Evolutionary conservation across 78 protist species (phyloP).

Genomic region (Planoprotostelium fungivorum): DNA sequence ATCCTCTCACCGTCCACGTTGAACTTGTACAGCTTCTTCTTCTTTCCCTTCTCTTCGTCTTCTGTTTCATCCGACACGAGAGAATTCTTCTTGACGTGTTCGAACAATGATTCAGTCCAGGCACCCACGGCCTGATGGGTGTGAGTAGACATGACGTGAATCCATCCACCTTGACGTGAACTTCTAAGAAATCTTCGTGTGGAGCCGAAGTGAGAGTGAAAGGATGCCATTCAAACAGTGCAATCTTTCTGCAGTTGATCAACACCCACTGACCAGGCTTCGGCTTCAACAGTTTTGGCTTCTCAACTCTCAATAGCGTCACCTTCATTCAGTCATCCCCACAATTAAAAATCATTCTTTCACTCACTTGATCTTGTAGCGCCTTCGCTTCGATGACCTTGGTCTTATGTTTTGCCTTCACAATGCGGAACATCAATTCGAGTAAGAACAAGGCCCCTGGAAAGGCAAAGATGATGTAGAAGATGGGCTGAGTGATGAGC

Average conservation of each 20-base stretch:
- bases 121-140: slow-evolving; percentile 51
- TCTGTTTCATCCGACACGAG: slow-evolving; percentile 27
- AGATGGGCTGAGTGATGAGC: slow-evolving; percentile 6
- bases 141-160: no score
- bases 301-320: slow-evolving; percentile 9
- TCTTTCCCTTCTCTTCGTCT: not conserved
- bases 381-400: slow-evolving; percentile 18
- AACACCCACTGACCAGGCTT: slow-evolving; percentile 47
- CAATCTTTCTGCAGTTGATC: slow-evolving; percentile 42
- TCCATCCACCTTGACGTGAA: slow-evolving; percentile 62
- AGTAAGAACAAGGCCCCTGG: slow-evolving; percentile 25
- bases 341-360: no score
- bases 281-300: slow-evolving; percentile 25
- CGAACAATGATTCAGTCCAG: slow-evolving; percentile 48
- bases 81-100: slow-evolving; percentile 9
- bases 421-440: slow-evolving; percentile 19
- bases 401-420: slow-evolving; percentile 13
- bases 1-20: not conserved
- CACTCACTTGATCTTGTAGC: slow-evolving; percentile 39
- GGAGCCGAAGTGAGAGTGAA: slow-evolving; percentile 89
- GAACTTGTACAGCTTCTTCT: not conserved
- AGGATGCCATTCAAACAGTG: slow-evolving; percentile 82
- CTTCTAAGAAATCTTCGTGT: slow-evolving; percentile 52
- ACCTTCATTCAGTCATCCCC: not conserved
- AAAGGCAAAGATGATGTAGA: slow-evolving; percentile 25